phyloP scores from a whole-genome alignment of 202 grass and related monocot genomes.

The Bolboschoenoplectus hybrid region DNA sequence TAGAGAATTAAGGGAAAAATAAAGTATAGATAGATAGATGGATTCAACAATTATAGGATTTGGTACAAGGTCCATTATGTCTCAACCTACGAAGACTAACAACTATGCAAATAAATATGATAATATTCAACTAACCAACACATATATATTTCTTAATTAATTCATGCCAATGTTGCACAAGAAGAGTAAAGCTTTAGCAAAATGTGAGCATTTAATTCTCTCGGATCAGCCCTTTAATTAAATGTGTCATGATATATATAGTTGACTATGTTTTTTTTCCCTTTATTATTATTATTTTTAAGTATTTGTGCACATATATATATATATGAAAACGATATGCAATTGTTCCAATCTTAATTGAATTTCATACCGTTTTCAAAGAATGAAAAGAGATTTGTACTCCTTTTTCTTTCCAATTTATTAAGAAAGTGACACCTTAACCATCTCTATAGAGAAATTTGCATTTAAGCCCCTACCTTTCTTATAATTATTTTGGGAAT shows the following conservation, averaged over 20 bases:
- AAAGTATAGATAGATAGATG: too few species aligned
- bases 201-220: too few species aligned
- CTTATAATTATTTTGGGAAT: not conserved
- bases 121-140: not conserved
- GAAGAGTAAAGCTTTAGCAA: too few species aligned
- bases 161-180: not conserved
- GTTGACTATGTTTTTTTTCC: too few species aligned
- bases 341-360: constrained; percentile 6
- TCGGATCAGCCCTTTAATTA: not conserved
- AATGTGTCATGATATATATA: not conserved
- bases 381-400: not conserved
- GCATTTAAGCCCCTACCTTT: not conserved
- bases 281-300: too few species aligned
- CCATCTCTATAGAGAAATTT: not conserved
- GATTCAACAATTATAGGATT: not conserved
- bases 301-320: not conserved
- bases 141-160: not conserved
- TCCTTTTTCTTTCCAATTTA: not conserved
- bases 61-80: not conserved
- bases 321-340: not conserved
- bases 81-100: not conserved
- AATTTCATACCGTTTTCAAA: constrained; percentile 11
- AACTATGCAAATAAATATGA: not conserved
- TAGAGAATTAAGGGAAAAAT: too few species aligned
- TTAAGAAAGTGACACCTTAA: constrained; percentile 14